Evolutionary conservation across 23 red algal genomes (phyloP).

Genomic region (Chondrus crispus): DNA sequence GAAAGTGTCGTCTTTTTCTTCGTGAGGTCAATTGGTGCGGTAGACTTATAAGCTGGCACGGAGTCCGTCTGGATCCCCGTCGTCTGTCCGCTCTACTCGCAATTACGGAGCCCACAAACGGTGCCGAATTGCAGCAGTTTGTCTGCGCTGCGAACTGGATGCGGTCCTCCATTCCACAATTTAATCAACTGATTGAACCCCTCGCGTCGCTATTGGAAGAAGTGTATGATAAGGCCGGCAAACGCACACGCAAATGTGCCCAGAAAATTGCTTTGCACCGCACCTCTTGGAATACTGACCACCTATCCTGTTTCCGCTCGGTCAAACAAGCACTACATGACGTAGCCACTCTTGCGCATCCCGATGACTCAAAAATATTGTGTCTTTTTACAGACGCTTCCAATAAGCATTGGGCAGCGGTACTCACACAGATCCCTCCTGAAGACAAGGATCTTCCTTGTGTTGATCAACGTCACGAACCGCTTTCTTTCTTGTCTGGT

Average conservation of each 20-base stretch:
- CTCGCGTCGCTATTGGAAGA: background rate
- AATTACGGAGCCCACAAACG: background rate
- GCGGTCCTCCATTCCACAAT: background rate
- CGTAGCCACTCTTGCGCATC: background rate
- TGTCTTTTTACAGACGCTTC: background rate
- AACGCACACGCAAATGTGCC: background rate
- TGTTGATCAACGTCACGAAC: background rate
- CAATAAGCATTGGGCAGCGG: background rate
- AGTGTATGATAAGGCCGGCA: background rate
- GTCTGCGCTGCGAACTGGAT: background rate
- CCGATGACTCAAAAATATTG: background rate
- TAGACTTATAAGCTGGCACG: background rate
- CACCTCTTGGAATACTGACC: background rate
- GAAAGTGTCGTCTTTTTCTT: slow-evolving; percentile 5
- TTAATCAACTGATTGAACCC: background rate
- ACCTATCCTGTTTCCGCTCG: background rate
- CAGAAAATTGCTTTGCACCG: background rate
- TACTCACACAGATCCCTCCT: background rate
- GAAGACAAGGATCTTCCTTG: background rate
- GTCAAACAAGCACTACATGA: background rate
- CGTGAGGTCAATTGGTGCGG: background rate
- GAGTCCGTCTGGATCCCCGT: background rate
- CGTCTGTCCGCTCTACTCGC: background rate
- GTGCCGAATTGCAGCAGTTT: slow-evolving; percentile 18
- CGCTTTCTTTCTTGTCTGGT: background rate